A percentile compares a stretch with the other conserved stretches of the same genome.
Conservation (phyloP, 495 filamentous ascomycete species). For the Penicillium ochrochloron region DNA sequence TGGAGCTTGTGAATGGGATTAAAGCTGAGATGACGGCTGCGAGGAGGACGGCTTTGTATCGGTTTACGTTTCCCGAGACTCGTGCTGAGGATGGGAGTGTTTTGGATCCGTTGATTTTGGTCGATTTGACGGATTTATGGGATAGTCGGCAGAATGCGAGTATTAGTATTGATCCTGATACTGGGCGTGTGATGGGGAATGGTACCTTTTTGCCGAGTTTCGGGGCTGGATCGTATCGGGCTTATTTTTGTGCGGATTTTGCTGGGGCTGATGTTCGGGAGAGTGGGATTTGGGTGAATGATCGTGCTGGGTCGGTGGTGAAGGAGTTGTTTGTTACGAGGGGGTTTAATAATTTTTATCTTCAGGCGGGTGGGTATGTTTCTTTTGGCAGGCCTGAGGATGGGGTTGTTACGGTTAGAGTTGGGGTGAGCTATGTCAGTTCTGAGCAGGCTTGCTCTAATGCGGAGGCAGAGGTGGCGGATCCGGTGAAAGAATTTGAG, state of each 20-base stretch:
- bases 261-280: slow-evolving; percentile 59
- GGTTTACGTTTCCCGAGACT: slow-evolving; percentile 65
- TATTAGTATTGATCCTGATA: slow-evolving; percentile 59
- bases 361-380: slow-evolving; percentile 70
- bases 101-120: slow-evolving; percentile 59
- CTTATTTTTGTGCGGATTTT: slow-evolving; percentile 77
- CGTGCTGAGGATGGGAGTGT: slow-evolving; percentile 44
- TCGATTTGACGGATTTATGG: slow-evolving; percentile 70
- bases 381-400: slow-evolving; percentile 52
- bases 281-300: slow-evolving; percentile 69
- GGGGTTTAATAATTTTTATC: slow-evolving; percentile 60
- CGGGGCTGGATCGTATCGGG: slow-evolving; percentile 62
- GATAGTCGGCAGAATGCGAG: slow-evolving; percentile 66
- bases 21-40: slow-evolving; percentile 70
- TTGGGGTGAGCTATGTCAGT: slow-evolving; percentile 74
- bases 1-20: slow-evolving; percentile 63
- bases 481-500: slow-evolving; percentile 61
- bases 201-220: slow-evolving; percentile 73
- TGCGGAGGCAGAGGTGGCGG: slow-evolving; percentile 67
- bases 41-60: slow-evolving; percentile 68
- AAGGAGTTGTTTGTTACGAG: slow-evolving; percentile 61
- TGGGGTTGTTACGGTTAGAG: slow-evolving; percentile 60
- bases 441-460: slow-evolving; percentile 67
- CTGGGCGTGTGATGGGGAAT: slow-evolving; percentile 67
- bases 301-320: slow-evolving; percentile 58